These are phyloP conservation scores for Paracoccidioides lutzii DNA, from an alignment of 2,329 filamentous ascomycete genomes.

Conservation along the genomic window DNA sequence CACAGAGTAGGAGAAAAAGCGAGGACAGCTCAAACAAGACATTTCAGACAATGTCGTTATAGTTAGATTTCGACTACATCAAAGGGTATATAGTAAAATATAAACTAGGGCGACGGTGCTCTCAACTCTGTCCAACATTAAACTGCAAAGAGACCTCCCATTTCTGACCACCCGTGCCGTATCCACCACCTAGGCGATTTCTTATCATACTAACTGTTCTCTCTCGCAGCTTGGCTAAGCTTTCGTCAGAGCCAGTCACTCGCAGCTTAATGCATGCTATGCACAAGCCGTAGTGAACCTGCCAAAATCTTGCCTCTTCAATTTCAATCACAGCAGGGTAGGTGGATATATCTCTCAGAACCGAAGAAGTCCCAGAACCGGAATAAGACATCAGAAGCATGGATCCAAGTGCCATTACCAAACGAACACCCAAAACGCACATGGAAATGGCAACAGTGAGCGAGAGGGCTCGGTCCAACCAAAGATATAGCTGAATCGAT, in stretches of 20 bases:
- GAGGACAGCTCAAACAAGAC: background rate
- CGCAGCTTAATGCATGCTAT: conserved; percentile 87
- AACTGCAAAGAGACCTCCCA: conserved; percentile 93
- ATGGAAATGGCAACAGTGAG: conserved; percentile 72
- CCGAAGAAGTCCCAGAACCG: conserved; percentile 49
- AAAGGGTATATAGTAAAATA: background rate
- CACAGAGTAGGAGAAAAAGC: background rate
- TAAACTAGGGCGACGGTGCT: conserved; percentile 8
- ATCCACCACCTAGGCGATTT: conserved; percentile 76
- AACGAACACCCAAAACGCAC: conserved; percentile 71
- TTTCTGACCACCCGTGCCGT: conserved; percentile 62
- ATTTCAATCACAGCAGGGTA: conserved; percentile 64
- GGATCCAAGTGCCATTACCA: conserved; percentile 73
- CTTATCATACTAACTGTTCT: conserved; percentile 67
- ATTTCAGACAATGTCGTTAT: background rate
- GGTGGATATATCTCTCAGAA: conserved; percentile 73
- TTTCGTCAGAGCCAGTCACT: conserved; percentile 57
- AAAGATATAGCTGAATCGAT: conserved; percentile 64
- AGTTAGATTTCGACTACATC: conserved; percentile 1
- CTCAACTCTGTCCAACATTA: conserved; percentile 37
- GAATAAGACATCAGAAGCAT: conserved; percentile 93
- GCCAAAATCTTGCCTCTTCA: conserved; percentile 93
- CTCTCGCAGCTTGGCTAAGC: conserved; percentile 59
- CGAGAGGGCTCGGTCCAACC: conserved; percentile 73
- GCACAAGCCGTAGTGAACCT: conserved; percentile 91